Base-by-base conservation (phyloP, 148 eudicot species). In the Dianthus caryophyllus region DNA sequence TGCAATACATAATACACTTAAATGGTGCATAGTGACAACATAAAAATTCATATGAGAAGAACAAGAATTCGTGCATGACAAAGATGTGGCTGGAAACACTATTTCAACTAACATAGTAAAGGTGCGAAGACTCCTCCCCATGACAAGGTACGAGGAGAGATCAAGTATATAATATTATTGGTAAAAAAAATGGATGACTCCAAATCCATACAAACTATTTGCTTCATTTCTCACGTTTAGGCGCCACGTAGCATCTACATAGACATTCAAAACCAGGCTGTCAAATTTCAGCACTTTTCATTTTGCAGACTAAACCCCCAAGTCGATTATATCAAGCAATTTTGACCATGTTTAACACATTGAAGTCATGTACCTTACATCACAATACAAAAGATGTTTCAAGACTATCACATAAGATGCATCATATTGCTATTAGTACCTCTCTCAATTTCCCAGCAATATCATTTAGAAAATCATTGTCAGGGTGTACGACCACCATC, bases 401-500 rank as follows among this genome's bases (percentile, higher is more conserved):
- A 1, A 41, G 1, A 18, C 25, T 39, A 16, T 36, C 29, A n/a
- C 39, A 33, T 58, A 63, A 41, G 30, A 50, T 54, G 68, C 5
- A 67, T 8, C 41, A 22, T 13, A 2, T 9, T 52, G 14, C 41
- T 66, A 17, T 26, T 13, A 29, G 48, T 39, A 90, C 96, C 93
- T 94, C 99, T 83, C 78, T 88, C 30, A 94, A 82, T 78, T 84
- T 94, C 13, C 90, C 96, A 50, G 92, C 73, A 61, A 94, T 90
- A 64, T 94, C 99, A 47, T 84, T 88, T 27, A 94, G 85, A 65
- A 94, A 94, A 63, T 88, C 93, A 12, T 64, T 61, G 82, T 94
- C 99, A 16, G 99, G 97, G 73, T 94, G 97, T 56, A 94, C 97
- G 21, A 94, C 91, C 69, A 94, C 83, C 99, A 94, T 94, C 83